Conservation (phyloP, 2,329 filamentous ascomycete species). For the Chaetomium olivaceum region DNA sequence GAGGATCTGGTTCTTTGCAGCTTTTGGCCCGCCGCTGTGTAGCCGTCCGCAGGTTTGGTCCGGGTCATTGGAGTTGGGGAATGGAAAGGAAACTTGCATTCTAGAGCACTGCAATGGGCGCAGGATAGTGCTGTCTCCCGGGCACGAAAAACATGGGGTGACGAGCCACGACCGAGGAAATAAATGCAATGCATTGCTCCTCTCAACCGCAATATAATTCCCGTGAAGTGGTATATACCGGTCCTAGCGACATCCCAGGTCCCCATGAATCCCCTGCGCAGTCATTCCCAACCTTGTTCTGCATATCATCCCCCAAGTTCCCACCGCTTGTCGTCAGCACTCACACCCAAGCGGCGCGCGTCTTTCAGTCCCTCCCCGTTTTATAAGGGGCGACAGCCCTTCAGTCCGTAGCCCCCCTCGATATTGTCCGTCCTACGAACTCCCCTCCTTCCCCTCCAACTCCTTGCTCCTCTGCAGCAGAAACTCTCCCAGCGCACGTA, state of each 20-base stretch:
- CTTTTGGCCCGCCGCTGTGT: constrained; percentile 21
- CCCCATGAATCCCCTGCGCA: background rate
- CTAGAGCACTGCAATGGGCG: constrained; percentile 28
- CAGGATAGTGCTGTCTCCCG: constrained; percentile 16
- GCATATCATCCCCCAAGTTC: background rate
- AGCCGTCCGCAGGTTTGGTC: constrained; percentile 19
- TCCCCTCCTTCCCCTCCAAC: constrained; percentile 47
- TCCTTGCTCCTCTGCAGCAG: constrained; percentile 68
- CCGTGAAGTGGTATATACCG: constrained; percentile 20
- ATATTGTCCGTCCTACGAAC: background rate
- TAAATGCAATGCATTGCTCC: constrained; percentile 19
- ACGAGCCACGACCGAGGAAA: constrained; percentile 18
- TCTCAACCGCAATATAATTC: background rate
- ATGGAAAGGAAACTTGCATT: constrained; percentile 36
- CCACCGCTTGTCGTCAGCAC: background rate
- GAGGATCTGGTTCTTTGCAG: constrained; percentile 25
- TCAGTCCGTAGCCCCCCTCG: background rate
- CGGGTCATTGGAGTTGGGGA: constrained; percentile 32
- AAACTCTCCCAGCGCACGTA: constrained; percentile 70
- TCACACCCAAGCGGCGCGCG: background rate
- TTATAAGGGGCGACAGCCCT: background rate
- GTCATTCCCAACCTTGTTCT: background rate
- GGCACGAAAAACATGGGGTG: constrained; percentile 18
- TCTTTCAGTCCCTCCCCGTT: background rate
- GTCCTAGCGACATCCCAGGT: background rate